A percentile compares a stretch with the other conserved stretches of the same genome.
Evolutionary conservation across 2,329 filamentous ascomycete species (phyloP).

Genomic region (Alternaria incomplexa): DNA sequence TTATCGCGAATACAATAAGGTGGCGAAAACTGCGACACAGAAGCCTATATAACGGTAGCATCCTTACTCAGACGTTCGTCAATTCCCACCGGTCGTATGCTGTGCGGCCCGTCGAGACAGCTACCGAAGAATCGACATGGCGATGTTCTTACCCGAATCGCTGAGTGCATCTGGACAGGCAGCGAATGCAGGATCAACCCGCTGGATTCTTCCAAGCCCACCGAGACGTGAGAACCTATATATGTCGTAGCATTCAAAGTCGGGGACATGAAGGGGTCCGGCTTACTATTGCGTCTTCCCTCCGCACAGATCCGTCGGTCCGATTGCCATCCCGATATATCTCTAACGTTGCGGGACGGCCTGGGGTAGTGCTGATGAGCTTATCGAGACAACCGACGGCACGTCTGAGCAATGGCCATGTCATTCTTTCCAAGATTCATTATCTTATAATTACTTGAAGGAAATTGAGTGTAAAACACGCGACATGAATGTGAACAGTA

Average conservation of each 20-base stretch:
- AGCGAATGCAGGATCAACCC: neutral
- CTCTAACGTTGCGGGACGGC: neutral
- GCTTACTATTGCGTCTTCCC: neutral
- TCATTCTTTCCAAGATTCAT: neutral
- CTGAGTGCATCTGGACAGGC: neutral
- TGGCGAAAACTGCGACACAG: neutral
- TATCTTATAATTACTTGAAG: neutral
- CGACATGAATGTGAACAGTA: neutral
- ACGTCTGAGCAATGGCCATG: neutral
- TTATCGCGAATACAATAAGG: neutral
- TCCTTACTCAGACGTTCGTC: neutral
- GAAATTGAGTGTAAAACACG: neutral
- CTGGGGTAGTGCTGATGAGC: neutral
- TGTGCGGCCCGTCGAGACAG: neutral
- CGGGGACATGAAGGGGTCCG: neutral
- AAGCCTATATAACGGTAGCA: neutral
- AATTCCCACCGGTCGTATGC: neutral
- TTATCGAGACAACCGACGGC: neutral
- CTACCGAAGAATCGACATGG: neutral
- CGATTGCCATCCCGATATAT: neutral
- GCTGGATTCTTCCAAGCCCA: accelerated
- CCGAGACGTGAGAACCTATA: neutral
- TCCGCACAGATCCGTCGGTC: neutral
- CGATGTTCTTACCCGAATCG: neutral
- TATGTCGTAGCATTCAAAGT: neutral